A percentile compares a stretch with the other conserved stretches of the same genome.
phyloP scores from a whole-genome alignment of 352 stramenopile genomes.

The Globisporangium cederbergense region DNA sequence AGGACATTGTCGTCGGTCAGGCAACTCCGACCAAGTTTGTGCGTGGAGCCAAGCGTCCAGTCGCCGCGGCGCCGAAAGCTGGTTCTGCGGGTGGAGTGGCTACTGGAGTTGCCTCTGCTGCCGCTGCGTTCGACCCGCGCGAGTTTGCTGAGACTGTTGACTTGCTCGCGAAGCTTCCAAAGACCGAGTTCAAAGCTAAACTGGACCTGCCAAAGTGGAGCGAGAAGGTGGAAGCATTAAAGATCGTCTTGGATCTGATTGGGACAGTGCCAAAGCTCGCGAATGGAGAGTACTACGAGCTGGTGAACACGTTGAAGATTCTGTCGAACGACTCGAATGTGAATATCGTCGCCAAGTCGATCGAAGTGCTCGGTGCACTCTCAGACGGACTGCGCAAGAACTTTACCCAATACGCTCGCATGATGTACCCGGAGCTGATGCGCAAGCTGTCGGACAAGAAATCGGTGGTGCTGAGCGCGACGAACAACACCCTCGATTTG shows the following conservation, averaged over 20 bases:
- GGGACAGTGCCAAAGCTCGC: slow-evolving; percentile 81
- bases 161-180: slow-evolving; percentile 73
- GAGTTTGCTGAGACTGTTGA: slow-evolving; percentile 86
- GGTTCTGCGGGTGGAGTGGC: slow-evolving; percentile 9
- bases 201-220: slow-evolving; percentile 81
- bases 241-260: slow-evolving; percentile 83
- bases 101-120: slow-evolving; percentile 8
- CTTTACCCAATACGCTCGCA: slow-evolving; percentile 71
- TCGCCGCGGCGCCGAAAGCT: slow-evolving; percentile 11
- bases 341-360: slow-evolving; percentile 83
- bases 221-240: slow-evolving; percentile 80
- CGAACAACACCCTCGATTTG: slow-evolving; percentile 80
- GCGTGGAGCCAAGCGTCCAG: slow-evolving; percentile 45
- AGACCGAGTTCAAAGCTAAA: slow-evolving; percentile 79
- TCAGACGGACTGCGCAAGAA: slow-evolving; percentile 78
- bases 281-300: slow-evolving; percentile 84
- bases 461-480: slow-evolving; percentile 70
- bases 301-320: slow-evolving; percentile 80
- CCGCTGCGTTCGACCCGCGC: slow-evolving; percentile 57
- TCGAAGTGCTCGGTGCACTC: slow-evolving; percentile 79
- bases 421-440: slow-evolving; percentile 77
- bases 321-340: slow-evolving; percentile 84
- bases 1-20: slow-evolving; percentile 66
- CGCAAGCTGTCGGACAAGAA: slow-evolving; percentile 89
- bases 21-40: slow-evolving; percentile 69